Conservation (phyloP, 2,329 filamentous ascomycete genomes). For the Nectriaceae sp. region DNA sequence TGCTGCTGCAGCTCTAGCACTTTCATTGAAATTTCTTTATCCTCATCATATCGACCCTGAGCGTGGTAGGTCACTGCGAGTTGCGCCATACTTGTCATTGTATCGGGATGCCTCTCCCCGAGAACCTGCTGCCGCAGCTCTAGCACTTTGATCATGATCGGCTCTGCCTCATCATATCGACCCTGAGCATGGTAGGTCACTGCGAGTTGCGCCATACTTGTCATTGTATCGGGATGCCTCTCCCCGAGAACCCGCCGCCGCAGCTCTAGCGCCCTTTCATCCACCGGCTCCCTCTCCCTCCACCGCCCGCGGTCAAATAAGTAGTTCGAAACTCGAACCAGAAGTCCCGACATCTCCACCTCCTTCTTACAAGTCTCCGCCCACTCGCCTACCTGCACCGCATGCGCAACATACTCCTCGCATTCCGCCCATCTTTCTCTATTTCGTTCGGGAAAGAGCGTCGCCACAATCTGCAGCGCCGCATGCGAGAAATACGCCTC, state of each 20-base stretch:
- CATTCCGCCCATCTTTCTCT: slow-evolving; percentile 23
- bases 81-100: slow-evolving; percentile 13
- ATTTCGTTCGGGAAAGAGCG: slow-evolving; percentile 19
- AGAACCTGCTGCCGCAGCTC: background rate
- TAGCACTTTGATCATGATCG: slow-evolving; percentile 6
- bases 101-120: slow-evolving; percentile 10
- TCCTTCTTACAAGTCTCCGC: slow-evolving; percentile 18
- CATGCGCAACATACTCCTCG: slow-evolving; percentile 32
- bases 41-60: no score
- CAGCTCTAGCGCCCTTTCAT: background rate
- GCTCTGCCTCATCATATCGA: background rate
- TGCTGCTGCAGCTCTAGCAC: no score
- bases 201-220: slow-evolving; percentile 4
- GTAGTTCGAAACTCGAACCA: slow-evolving; percentile 21
- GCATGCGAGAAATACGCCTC: slow-evolving; percentile 21
- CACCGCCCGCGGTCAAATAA: slow-evolving; percentile 23
- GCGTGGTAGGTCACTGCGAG: no score
- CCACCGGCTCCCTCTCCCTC: background rate
- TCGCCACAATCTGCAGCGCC: slow-evolving; percentile 23
- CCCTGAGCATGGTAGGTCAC: background rate
- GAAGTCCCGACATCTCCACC: slow-evolving; percentile 9
- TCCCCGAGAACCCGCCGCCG: background rate
- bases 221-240: slow-evolving; percentile 3
- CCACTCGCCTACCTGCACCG: slow-evolving; percentile 26
- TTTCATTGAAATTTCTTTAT: no score